phyloP scores from a whole-genome alignment of 2,329 filamentous ascomycete genomes.

The Aspergillus quadrilineatus region DNA sequence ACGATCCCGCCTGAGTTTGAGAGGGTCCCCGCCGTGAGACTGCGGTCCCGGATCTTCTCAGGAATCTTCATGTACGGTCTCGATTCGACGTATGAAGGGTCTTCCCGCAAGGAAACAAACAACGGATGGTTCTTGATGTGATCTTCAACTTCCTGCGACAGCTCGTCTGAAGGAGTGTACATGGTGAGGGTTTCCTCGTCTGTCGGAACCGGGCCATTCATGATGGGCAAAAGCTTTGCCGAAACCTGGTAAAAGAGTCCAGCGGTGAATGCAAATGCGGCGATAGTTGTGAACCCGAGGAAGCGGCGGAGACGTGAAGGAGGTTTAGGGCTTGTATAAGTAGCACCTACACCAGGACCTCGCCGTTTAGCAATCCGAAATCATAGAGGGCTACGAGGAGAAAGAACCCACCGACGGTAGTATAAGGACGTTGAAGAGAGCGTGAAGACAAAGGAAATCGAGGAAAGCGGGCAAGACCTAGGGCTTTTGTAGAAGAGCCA shows the following conservation, averaged over 20 bases:
- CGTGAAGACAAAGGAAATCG: slow-evolving; percentile 5
- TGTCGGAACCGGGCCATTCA: slow-evolving; percentile 49
- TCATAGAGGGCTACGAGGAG: neutral
- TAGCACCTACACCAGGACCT: neutral
- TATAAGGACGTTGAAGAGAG: slow-evolving; percentile 11
- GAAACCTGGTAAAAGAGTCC: slow-evolving; percentile 31
- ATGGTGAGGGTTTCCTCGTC: slow-evolving; percentile 72
- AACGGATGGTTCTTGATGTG: slow-evolving; percentile 75
- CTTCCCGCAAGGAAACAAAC: slow-evolving; percentile 64
- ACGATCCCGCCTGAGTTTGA: slow-evolving; percentile 71
- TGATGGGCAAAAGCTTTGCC: slow-evolving; percentile 30
- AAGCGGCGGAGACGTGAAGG: slow-evolving; percentile 35
- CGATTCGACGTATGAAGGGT: slow-evolving; percentile 69
- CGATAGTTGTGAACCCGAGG: slow-evolving; percentile 38
- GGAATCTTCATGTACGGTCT: slow-evolving; percentile 89
- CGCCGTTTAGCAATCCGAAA: neutral
- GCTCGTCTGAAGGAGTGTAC: slow-evolving; percentile 59
- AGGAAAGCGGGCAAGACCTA: slow-evolving; percentile 8
- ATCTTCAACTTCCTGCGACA: slow-evolving; percentile 62
- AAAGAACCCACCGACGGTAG: slow-evolving; percentile 4
- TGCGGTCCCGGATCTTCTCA: slow-evolving; percentile 64
- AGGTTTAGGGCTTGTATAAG: slow-evolving; percentile 16
- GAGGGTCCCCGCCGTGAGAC: slow-evolving; percentile 78
- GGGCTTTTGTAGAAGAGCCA: slow-evolving; percentile 14
- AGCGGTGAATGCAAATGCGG: slow-evolving; percentile 33